Evolutionary conservation across 75 land plant species (phyloP).

Genomic region (Pinus taeda): DNA sequence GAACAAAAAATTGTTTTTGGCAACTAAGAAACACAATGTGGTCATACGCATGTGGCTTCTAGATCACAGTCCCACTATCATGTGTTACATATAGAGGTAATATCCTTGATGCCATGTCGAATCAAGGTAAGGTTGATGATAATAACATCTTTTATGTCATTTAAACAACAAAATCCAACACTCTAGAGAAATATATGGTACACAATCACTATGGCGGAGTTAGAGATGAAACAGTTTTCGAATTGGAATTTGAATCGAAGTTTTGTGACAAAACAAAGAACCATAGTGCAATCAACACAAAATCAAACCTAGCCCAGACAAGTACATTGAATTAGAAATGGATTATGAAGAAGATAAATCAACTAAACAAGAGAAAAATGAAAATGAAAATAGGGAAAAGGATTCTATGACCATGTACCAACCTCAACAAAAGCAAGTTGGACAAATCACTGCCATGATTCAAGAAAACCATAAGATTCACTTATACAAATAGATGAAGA

Average conservation of each 20-base stretch:
- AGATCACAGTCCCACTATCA: no score
- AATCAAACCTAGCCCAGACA: constrained; percentile 44
- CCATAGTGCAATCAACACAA: constrained; percentile 53
- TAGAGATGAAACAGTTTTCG: constrained; percentile 56
- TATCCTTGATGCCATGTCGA: constrained; percentile 91
- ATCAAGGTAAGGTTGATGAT: constrained; percentile 83
- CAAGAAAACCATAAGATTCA: no score
- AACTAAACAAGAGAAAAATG: not conserved
- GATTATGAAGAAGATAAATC: constrained; percentile 50
- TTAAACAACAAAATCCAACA: constrained; percentile 77
- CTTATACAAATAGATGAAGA: no score
- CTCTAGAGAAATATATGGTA: constrained; percentile 56
- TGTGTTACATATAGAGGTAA: constrained; percentile 53
- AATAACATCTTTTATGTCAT: constrained; percentile 94
- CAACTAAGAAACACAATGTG: no score
- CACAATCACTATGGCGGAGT: constrained; percentile 93
- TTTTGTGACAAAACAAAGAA: constrained; percentile 82
- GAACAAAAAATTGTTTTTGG: not conserved
- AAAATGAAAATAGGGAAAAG: constrained; percentile 5
- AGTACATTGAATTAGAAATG: constrained; percentile 93
- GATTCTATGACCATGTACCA: constrained; percentile 5
- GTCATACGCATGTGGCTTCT: no score
- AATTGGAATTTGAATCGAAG: constrained; percentile 56
- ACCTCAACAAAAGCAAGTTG: constrained; percentile 54
- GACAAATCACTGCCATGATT: constrained; percentile 63